These are phyloP conservation scores for Diaporthe capsici DNA, from an alignment of 2,329 filamentous ascomycete species.

Conservation along the genomic window DNA sequence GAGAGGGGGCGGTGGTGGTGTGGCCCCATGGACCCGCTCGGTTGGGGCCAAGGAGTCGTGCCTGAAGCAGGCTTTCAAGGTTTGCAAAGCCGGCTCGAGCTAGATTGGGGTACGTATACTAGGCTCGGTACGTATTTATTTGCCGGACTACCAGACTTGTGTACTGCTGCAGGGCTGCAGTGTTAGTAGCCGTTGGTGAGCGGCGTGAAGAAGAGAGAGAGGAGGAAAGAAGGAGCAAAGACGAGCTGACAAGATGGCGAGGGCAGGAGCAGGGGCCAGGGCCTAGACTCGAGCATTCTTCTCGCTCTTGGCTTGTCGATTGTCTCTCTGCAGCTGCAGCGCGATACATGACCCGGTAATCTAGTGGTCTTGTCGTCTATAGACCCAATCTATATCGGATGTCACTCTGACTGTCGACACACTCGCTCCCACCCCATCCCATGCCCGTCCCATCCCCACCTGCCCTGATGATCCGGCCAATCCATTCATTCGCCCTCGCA, in stretches of 20 bases:
- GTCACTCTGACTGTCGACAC: conserved; percentile 14
- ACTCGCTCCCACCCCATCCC: background rate
- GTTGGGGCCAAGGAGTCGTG: conserved; percentile 32
- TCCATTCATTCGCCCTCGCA: conserved; percentile 10
- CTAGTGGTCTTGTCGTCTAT: conserved; percentile 8
- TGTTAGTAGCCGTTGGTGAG: background rate
- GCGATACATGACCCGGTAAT: background rate
- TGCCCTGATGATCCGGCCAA: conserved; percentile 32
- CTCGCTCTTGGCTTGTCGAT: conserved; percentile 15
- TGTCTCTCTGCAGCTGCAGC: conserved; percentile 16
- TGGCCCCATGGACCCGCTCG: conserved; percentile 23
- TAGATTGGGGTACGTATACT: conserved; percentile 21
- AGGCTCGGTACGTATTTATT: background rate
- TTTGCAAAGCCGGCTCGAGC: conserved; percentile 17
- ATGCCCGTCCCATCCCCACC: conserved; percentile 18
- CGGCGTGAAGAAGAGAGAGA: background rate
- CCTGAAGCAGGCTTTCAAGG: conserved; percentile 34
- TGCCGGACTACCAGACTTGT: background rate
- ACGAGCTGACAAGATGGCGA: background rate
- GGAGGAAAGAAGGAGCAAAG: background rate
- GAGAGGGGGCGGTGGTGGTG: conserved; percentile 7
- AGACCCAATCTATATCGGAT: conserved; percentile 32
- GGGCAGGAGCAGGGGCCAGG: conserved; percentile 5
- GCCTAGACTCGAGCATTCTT: conserved; percentile 32
- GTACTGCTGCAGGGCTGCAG: background rate